Evolutionary conservation across 139 green algal species (phyloP).

Genomic region (Chlamydomonas incerta): DNA sequence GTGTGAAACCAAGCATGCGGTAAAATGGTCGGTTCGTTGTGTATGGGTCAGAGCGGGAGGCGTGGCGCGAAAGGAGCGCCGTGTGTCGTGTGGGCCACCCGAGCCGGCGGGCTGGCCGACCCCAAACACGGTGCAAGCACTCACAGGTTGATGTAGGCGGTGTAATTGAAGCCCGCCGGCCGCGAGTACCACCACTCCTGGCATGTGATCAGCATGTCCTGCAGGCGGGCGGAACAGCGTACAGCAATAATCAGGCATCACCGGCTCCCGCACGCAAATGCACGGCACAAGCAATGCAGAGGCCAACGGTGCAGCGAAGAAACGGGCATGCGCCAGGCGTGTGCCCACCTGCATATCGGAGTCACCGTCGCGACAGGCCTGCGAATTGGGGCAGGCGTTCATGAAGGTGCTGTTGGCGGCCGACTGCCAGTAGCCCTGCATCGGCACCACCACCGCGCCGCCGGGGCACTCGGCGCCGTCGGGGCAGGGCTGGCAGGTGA

Average conservation of each 20-base stretch:
- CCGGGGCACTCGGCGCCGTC: conserved; percentile 43
- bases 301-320: too few relatives aligned
- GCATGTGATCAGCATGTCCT: conserved; percentile 15
- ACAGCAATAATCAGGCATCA: background rate
- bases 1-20: too few relatives aligned
- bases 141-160: conserved; percentile 9
- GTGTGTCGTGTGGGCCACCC: too few relatives aligned
- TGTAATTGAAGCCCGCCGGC: conserved; percentile 20
- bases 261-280: background rate
- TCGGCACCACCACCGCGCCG: conserved; percentile 30
- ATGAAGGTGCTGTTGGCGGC: conserved; percentile 43
- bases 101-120: too few relatives aligned
- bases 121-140: background rate
- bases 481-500: conserved; percentile 43
- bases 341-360: background rate
- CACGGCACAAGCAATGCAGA: too few relatives aligned
- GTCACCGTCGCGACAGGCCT: conserved; percentile 13
- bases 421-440: conserved; percentile 35
- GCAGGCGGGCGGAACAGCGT: background rate
- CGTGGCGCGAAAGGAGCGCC: too few relatives aligned
- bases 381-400: conserved; percentile 39
- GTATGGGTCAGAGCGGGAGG: too few relatives aligned
- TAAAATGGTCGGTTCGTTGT: too few relatives aligned
- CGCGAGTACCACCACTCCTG: conserved; percentile 43
- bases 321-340: too few relatives aligned